These are phyloP conservation scores for Orbilia oligospora DNA, from an alignment of 2,329 filamentous ascomycete genomes.

Conservation along the genomic window DNA sequence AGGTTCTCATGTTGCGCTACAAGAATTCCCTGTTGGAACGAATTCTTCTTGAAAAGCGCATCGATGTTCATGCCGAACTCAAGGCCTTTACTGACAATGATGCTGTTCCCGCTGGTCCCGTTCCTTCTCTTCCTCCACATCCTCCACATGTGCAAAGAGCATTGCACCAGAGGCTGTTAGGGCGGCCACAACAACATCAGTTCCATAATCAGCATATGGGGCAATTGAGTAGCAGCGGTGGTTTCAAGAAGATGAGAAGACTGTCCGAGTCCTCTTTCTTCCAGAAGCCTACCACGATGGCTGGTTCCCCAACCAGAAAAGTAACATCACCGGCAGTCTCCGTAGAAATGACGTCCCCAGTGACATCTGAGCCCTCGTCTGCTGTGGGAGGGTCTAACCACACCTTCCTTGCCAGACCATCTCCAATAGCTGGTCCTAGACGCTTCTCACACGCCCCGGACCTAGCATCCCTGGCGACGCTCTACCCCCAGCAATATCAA, in stretches of 20 bases:
- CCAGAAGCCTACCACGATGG: constrained; percentile 51
- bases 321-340: constrained; percentile 49
- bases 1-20: constrained; percentile 97
- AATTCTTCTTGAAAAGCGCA: constrained; percentile 96
- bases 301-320: constrained; percentile 46
- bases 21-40: constrained; percentile 97
- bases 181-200: constrained; percentile 46
- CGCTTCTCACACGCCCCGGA: constrained; percentile 57
- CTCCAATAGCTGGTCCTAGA: constrained; percentile 40
- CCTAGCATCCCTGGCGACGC: constrained; percentile 52
- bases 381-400: constrained; percentile 47
- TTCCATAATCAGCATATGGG: constrained; percentile 55
- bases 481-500: constrained; percentile 58
- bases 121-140: constrained; percentile 66
- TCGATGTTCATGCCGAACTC: constrained; percentile 96
- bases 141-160: constrained; percentile 64
- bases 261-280: constrained; percentile 60
- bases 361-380: constrained; percentile 55
- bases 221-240: constrained; percentile 30
- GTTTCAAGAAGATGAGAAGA: constrained; percentile 55
- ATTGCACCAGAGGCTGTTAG: constrained; percentile 53
- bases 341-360: constrained; percentile 57
- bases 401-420: constrained; percentile 54
- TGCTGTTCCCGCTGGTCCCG: constrained; percentile 69
- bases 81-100: constrained; percentile 92